phyloP scores from a whole-genome alignment of 2,329 filamentous ascomycete genomes.

The Beauveria scarabaeidicola region DNA sequence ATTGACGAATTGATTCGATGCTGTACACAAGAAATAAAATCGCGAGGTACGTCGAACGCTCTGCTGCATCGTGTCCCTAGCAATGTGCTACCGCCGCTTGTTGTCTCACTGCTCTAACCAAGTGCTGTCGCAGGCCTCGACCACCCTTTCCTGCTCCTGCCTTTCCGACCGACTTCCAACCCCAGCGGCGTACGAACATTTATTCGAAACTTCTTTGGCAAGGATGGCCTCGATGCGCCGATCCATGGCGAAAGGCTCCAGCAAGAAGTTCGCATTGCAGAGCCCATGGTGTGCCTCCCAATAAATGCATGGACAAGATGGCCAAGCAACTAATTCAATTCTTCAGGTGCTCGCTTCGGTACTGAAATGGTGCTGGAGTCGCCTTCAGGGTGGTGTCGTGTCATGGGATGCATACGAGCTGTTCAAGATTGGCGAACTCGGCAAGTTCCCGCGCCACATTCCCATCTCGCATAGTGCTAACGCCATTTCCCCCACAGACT shows the following conservation, averaged over 20 bases:
- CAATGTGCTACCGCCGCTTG: not conserved
- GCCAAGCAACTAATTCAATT: constrained; percentile 13
- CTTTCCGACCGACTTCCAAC: constrained; percentile 89
- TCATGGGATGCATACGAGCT: constrained; percentile 96
- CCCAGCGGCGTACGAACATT: constrained; percentile 88
- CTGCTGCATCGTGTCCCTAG: constrained; percentile 13
- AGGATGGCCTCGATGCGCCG: constrained; percentile 53
- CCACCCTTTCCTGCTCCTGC: constrained; percentile 84
- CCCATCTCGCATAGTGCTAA: constrained; percentile 17
- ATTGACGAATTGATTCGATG: constrained; percentile 77
- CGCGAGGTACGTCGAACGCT: constrained; percentile 57
- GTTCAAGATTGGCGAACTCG: constrained; percentile 89
- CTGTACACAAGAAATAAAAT: constrained; percentile 88
- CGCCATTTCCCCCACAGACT: constrained; percentile 50
- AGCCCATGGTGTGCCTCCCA: constrained; percentile 65
- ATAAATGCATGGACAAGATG: constrained; percentile 13
- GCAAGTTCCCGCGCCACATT: constrained; percentile 37
- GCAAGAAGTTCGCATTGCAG: constrained; percentile 84
- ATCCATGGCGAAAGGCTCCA: constrained; percentile 61
- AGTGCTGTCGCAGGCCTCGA: constrained; percentile 59
- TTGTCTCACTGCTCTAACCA: not conserved
- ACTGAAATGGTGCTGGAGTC: constrained; percentile 97
- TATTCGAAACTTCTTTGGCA: constrained; percentile 83
- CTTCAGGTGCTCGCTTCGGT: constrained; percentile 80
- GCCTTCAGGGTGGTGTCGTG: constrained; percentile 82